Evolutionary conservation across 768 basidiomycete species (phyloP), one percentile per base, ranked within the genome.

Genomic region (Asterophora parasitica): DNA sequence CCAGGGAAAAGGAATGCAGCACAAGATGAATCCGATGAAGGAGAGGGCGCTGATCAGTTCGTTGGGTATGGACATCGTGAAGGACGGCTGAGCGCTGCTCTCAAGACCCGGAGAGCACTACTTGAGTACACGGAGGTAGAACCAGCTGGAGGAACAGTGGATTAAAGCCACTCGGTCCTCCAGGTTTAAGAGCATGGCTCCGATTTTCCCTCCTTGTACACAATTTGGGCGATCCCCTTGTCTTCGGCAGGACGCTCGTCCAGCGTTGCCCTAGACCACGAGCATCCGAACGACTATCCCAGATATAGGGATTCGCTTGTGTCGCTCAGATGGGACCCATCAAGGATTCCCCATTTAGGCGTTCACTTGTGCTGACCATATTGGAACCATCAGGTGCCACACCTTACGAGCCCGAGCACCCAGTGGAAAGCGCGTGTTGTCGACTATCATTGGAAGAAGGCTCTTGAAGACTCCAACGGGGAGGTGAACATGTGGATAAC

Each of bases 1-100:
- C 79, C 82, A 83, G 8, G 80, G 78, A 16, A 83, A 67, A 4
- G 87, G 83, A 31, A 86, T 76, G 38, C 72, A 58, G 33, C 73
- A 76, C 19, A 79, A 55, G 27, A 84, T n/a, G 57, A 84, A 78
- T 41, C 78, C 76, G 17, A 79, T 52, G 62, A 83, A 85, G 55
- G 81, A 63, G 50, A 75, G 74, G 16, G 63, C 50, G 17, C 73
- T 69, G 61, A 74, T 79, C 27, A 81, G 56, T 53, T 65, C 67
- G 53, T 73, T 73, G 13, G 76, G 73, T 48, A 68, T 62, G 52
- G 62, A 61, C 57, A 61, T 63, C 39, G 36, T 30, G 47, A 44
- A 40, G 2, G 42, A 39, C 26, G 49, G 37, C 46, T 52, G 44
- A 15, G 51, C 33, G 23, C 36, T 44, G 44, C 47, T 58, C 55